Evolutionary conservation across 441 rosid species (phyloP).

Genomic region (Brassica balearica): DNA sequence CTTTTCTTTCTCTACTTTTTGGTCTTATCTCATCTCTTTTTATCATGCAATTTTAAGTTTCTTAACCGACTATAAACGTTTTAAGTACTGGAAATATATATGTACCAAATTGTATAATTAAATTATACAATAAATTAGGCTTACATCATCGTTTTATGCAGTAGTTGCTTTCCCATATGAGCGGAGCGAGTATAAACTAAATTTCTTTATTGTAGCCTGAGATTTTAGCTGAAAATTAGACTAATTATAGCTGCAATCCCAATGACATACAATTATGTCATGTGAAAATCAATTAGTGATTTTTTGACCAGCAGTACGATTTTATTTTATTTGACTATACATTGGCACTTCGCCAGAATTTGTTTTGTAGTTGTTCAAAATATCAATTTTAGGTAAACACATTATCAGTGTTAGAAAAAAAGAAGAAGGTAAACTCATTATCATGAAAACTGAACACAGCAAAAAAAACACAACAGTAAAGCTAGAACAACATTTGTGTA

Average conservation of each 20-base stretch:
- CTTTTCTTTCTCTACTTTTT: constrained; percentile 13
- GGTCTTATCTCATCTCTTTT: constrained; percentile 9
- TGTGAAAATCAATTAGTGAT: constrained; percentile 13
- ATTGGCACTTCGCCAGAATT: not conserved
- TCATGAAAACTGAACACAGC: constrained; percentile 16
- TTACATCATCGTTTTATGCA: constrained; percentile 7
- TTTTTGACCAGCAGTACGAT: constrained; percentile 22
- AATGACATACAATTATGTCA: not conserved
- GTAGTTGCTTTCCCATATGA: constrained; percentile 17
- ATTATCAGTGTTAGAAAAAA: too few species aligned
- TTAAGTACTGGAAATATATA: not conserved
- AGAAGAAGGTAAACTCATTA: too few species aligned
- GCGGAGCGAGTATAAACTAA: not conserved
- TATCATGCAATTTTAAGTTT: constrained; percentile 3
- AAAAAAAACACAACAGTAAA: constrained; percentile 4
- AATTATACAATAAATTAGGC: not conserved
- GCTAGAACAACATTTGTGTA: not conserved
- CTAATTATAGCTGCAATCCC: constrained; percentile 4
- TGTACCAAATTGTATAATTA: constrained; percentile 1
- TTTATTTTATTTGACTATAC: constrained; percentile 22
- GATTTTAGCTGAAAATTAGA: not conserved
- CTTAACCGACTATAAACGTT: constrained; percentile 17
- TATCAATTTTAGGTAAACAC: too few species aligned
- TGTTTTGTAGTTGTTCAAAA: not conserved
- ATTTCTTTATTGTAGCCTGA: not conserved